Evolutionary conservation across 2,329 filamentous ascomycete genomes (phyloP).

Genomic region (Venturia effusa): DNA sequence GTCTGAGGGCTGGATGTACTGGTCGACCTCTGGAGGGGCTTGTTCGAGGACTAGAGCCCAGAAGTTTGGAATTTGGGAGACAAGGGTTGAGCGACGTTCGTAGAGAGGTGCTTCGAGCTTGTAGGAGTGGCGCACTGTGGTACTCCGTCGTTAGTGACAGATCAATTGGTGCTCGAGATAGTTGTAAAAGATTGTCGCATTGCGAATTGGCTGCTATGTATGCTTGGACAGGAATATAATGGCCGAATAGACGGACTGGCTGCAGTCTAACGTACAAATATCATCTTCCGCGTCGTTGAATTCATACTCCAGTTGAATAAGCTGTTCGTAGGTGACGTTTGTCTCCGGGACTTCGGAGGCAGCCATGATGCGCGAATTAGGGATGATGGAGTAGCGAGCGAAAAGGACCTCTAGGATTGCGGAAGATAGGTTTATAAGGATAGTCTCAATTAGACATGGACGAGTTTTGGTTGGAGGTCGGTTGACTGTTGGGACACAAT

Average conservation of each 20-base stretch:
- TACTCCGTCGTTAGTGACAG: not conserved
- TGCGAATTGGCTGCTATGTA: not conserved
- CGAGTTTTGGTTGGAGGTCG: not conserved
- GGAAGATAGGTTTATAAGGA: not conserved
- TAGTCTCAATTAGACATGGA: not conserved
- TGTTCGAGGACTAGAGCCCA: conserved; percentile 92
- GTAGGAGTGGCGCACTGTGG: conserved; percentile 61
- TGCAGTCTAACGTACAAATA: conserved; percentile 51
- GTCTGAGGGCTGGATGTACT: conserved; percentile 76
- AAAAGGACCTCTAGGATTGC: too few relatives aligned
- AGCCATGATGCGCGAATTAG: conserved; percentile 4
- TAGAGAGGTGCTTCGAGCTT: conserved; percentile 60
- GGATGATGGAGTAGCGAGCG: not conserved
- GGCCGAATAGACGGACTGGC: not conserved
- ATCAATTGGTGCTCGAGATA: not conserved
- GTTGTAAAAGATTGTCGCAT: not conserved
- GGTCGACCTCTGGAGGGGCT: conserved; percentile 74
- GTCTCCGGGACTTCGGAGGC: conserved; percentile 13
- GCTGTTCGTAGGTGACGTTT: conserved; percentile 58
- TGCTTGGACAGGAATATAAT: not conserved
- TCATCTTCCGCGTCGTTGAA: conserved; percentile 77
- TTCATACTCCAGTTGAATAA: conserved; percentile 69
- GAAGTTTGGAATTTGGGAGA: conserved; percentile 72
- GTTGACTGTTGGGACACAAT: not conserved
- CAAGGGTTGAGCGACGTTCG: conserved; percentile 59